These are phyloP conservation scores for Camelina neglecta DNA, from an alignment of 345 rosid genomes.

Conservation along the genomic window DNA sequence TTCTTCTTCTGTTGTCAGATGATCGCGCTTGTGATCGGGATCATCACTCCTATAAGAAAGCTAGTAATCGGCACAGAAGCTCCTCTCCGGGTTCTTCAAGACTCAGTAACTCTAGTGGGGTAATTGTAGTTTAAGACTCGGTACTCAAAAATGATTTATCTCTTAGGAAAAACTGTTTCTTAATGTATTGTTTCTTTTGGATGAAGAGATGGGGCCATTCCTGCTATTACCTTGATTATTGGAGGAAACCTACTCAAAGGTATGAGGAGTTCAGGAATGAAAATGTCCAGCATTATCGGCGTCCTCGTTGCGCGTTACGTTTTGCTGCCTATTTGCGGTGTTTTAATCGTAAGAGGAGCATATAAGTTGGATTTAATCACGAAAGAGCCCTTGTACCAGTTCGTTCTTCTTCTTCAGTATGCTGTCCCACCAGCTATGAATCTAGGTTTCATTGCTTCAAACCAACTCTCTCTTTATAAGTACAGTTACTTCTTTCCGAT, in stretches of 20 bases:
- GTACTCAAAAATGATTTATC: not conserved
- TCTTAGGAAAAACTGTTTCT: not conserved
- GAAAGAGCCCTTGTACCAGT: slow-evolving; percentile 65
- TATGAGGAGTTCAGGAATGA: slow-evolving; percentile 54
- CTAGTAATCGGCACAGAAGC: slow-evolving; percentile 57
- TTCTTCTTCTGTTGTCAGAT: slow-evolving; percentile 44
- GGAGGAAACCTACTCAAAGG: slow-evolving; percentile 73
- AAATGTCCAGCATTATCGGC: slow-evolving; percentile 48
- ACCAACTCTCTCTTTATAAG: not conserved
- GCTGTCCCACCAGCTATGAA: slow-evolving; percentile 83
- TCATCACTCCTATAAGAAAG: slow-evolving; percentile 50
- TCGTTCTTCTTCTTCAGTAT: slow-evolving; percentile 65
- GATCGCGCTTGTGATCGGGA: slow-evolving; percentile 58
- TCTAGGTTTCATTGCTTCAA: slow-evolving; percentile 49
- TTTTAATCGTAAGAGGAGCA: slow-evolving; percentile 59
- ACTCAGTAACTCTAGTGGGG: slow-evolving; percentile 62
- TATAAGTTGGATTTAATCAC: slow-evolving; percentile 50
- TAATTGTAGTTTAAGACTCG: slow-evolving; percentile 31
- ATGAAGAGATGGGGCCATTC: slow-evolving; percentile 69
- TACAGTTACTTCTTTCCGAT: too few species aligned
- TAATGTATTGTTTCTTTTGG: not conserved
- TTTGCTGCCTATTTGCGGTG: slow-evolving; percentile 60
- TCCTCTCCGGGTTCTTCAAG: slow-evolving; percentile 65
- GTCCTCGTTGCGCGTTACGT: slow-evolving; percentile 57
- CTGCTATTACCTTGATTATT: slow-evolving; percentile 61